phyloP scores from a whole-genome alignment of 129 eudicot species.

The Centrapalus pauciflorus region DNA sequence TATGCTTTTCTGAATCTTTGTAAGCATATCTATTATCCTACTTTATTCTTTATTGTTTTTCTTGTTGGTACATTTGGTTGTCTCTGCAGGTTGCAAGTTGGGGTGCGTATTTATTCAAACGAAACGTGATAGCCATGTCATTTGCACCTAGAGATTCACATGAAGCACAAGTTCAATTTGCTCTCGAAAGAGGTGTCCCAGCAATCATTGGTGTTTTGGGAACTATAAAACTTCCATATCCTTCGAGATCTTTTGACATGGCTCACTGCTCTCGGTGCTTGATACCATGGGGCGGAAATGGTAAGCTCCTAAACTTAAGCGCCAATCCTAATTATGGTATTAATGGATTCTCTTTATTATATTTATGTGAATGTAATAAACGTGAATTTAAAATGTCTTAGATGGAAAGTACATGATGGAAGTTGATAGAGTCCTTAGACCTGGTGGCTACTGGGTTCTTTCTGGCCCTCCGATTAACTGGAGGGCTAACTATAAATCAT shows the following conservation, averaged over 20 bases:
- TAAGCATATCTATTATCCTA: too few relatives aligned
- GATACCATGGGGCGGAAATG: slow-evolving; percentile 58
- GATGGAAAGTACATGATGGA: slow-evolving; percentile 57
- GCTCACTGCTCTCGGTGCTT: slow-evolving; percentile 62
- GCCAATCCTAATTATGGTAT: slow-evolving; percentile 5
- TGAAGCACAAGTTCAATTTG: slow-evolving; percentile 57
- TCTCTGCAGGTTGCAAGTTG: slow-evolving; percentile 47
- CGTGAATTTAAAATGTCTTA: background rate
- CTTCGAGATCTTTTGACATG: slow-evolving; percentile 57
- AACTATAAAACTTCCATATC: slow-evolving; percentile 57
- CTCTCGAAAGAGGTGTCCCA: slow-evolving; percentile 55
- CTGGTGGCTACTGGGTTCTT: slow-evolving; percentile 55
- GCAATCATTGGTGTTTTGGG: slow-evolving; percentile 65
- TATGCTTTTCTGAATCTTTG: background rate
- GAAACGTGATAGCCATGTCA: slow-evolving; percentile 52
- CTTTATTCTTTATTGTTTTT: background rate
- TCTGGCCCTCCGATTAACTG: slow-evolving; percentile 58
- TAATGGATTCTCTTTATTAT: background rate
- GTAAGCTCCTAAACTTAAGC: slow-evolving; percentile 23
- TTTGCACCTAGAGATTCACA: slow-evolving; percentile 58
- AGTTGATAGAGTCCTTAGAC: slow-evolving; percentile 51
- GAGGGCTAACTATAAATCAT: slow-evolving; percentile 39
- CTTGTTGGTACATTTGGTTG: background rate
- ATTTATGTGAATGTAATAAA: background rate
- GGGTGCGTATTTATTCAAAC: slow-evolving; percentile 51